phyloP scores from a whole-genome alignment of 345 rosid genomes.

The Salix brachista region DNA sequence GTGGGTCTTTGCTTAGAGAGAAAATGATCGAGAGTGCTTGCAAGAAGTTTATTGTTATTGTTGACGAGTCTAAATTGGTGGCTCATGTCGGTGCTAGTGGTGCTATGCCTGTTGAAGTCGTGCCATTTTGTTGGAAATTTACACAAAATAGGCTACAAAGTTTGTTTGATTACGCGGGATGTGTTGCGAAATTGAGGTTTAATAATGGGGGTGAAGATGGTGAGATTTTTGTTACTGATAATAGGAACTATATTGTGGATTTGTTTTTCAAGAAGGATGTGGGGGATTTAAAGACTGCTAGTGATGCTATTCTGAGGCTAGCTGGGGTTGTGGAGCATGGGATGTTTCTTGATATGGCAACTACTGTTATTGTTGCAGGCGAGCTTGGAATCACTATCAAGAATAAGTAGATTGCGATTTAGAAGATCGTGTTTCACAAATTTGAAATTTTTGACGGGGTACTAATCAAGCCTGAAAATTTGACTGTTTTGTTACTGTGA shows the following conservation, averaged over 20 bases:
- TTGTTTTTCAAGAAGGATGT: constrained; percentile 65
- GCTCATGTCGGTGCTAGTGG: constrained; percentile 65
- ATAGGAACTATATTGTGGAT: constrained; percentile 76
- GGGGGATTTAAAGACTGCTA: constrained; percentile 65
- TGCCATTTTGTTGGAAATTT: constrained; percentile 78
- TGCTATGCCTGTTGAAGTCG: constrained; percentile 82
- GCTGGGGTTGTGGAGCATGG: constrained; percentile 93
- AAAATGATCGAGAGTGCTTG: constrained; percentile 90
- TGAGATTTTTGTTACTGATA: constrained; percentile 70
- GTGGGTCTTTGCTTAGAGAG: constrained; percentile 86
- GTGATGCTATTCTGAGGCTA: constrained; percentile 72
- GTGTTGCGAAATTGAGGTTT: constrained; percentile 52
- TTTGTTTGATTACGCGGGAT: constrained; percentile 55
- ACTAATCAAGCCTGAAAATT: background rate
- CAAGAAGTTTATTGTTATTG: constrained; percentile 67
- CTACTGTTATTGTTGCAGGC: constrained; percentile 87
- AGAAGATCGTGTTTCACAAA: background rate
- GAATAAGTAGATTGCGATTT: constrained; percentile 30
- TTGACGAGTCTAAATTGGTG: constrained; percentile 67
- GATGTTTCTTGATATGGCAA: constrained; percentile 92
- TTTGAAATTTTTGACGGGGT: background rate
- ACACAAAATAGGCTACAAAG: constrained; percentile 49
- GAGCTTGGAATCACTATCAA: constrained; percentile 66
- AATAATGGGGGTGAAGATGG: constrained; percentile 20
- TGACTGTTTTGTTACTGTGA: background rate